Conservation (phyloP, 129 eudicot species). For the carrot (Daucus carota) region DH1_v3.0 NC_030382.2:33533001-33533500, state of each 20-base stretch:
- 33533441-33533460: conserved; percentile 12
- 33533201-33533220: conserved; percentile 23
- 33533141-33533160: background rate
- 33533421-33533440: conserved; percentile 13
- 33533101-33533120: background rate
- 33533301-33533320: conserved; percentile 14
- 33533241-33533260: conserved; percentile 48
- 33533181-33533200: conserved; percentile 32
- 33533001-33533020: background rate
- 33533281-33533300: conserved; percentile 17
- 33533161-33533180: background rate
- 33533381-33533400: conserved; percentile 13
- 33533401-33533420: conserved; percentile 18
- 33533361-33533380: conserved; percentile 15
- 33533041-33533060: background rate
- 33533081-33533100: background rate
- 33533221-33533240: conserved; percentile 46
- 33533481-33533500: conserved; percentile 11
- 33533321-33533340: conserved; percentile 18
- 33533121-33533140: background rate
- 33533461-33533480: background rate
- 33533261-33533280: conserved; percentile 20
- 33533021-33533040: background rate
- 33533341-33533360: conserved; percentile 3
- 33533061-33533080: background rate